Percentiles rank a stretch among this genome's conserved stretches.
These are phyloP conservation scores for Saccharomycopsis sp. DNA, from an alignment of 805 yeast genomes.

Conservation along the genomic window DNA sequence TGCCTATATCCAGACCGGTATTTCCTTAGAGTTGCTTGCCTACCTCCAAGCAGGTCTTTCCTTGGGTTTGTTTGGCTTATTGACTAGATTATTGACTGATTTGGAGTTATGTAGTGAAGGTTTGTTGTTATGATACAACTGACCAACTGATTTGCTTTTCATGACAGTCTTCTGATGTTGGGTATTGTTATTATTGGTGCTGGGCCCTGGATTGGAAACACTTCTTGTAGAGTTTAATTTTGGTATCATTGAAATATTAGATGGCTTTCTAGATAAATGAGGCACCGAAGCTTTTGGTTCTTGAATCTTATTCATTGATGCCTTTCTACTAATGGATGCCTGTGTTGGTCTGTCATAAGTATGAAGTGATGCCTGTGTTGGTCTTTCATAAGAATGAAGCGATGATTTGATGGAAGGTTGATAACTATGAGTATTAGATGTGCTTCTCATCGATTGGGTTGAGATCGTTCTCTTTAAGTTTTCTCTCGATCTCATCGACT, in stretches of 20 bases:
- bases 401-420: background rate
- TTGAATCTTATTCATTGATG: background rate
- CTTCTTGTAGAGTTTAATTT: background rate
- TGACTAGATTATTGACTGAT: background rate
- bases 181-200: background rate
- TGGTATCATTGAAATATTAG: background rate
- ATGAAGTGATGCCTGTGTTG: constrained; percentile 1
- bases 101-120: background rate
- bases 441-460: background rate
- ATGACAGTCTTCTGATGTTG: background rate
- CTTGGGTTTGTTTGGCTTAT: background rate
- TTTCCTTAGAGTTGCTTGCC: background rate
- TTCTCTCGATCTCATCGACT: background rate
- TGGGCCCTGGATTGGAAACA: constrained; percentile 1
- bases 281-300: background rate
- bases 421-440: background rate
- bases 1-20: no score
- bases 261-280: background rate
- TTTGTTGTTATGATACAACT: background rate
- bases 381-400: background rate
- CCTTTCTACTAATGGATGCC: background rate
- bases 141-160: background rate
- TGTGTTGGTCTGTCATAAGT: background rate
- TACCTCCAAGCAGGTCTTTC: constrained; percentile 3
- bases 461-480: background rate